Conservation (phyloP, 140 eudicot genomes). For the Ambrosia hybrid region DNA sequence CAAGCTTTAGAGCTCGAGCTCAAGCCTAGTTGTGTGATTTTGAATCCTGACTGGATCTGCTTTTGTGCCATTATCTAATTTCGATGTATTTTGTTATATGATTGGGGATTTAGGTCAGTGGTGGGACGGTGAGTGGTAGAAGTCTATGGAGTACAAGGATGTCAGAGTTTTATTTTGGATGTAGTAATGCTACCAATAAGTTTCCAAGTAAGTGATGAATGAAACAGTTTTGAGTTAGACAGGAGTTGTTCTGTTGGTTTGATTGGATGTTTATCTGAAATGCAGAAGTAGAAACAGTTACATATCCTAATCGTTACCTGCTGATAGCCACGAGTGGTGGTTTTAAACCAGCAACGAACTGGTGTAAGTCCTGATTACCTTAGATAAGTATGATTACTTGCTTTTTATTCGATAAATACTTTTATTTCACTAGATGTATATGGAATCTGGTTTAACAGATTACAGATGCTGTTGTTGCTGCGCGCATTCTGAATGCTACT, state of each 20-base stretch:
- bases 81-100: constrained; percentile 30
- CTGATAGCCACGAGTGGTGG: constrained; percentile 90
- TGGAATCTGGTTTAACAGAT: constrained; percentile 45
- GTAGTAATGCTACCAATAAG: constrained; percentile 70
- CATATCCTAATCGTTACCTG: constrained; percentile 67
- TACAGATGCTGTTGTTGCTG: constrained; percentile 98
- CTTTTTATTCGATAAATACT: not conserved
- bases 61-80: constrained; percentile 11
- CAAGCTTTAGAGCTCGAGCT: too few species aligned
- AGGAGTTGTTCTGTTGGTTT: constrained; percentile 12
- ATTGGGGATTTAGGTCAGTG: constrained; percentile 58
- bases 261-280: constrained; percentile 18
- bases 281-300: constrained; percentile 59
- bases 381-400: not conserved
- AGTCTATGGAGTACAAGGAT: constrained; percentile 65
- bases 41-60: constrained; percentile 46
- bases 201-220: constrained; percentile 63
- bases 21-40: constrained; percentile 11
- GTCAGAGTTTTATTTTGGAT: constrained; percentile 65
- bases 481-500: constrained; percentile 94
- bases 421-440: too few species aligned
- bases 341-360: constrained; percentile 90
- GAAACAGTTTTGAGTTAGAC: not conserved
- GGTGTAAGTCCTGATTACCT: constrained; percentile 50
- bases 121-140: constrained; percentile 42